Percentiles rank a stretch among this genome's conserved stretches.
phyloP scores from a whole-genome alignment of 2,329 filamentous ascomycete genomes.

The Aspergillus ruber region DNA sequence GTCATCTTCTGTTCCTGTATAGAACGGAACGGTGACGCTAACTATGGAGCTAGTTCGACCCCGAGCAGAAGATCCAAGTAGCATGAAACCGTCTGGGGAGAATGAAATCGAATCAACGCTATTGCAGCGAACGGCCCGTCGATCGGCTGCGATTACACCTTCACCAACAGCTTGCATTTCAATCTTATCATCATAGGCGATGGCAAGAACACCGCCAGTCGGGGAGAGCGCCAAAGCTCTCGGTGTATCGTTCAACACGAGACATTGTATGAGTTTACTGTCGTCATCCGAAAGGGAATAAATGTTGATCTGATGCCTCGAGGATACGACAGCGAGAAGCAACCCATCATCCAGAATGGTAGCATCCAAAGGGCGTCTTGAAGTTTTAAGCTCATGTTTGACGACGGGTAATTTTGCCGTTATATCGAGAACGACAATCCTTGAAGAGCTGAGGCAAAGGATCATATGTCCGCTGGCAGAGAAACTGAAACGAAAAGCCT shows the following conservation, averaged over 20 bases:
- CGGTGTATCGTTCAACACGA: slow-evolving; percentile 72
- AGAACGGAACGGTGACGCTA: slow-evolving; percentile 72
- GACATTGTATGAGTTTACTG: slow-evolving; percentile 64
- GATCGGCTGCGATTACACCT: slow-evolving; percentile 57
- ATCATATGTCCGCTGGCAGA: slow-evolving; percentile 69
- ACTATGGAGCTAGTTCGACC: slow-evolving; percentile 63
- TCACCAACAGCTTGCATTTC: slow-evolving; percentile 72
- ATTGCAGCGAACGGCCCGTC: slow-evolving; percentile 71
- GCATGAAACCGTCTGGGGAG: slow-evolving; percentile 69
- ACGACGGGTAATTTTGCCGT: slow-evolving; percentile 55
- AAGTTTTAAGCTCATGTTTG: slow-evolving; percentile 71
- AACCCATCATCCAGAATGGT: slow-evolving; percentile 74
- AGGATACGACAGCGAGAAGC: slow-evolving; percentile 71
- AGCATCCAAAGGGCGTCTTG: slow-evolving; percentile 66
- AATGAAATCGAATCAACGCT: slow-evolving; percentile 68
- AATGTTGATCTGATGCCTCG: slow-evolving; percentile 77
- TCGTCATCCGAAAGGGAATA: slow-evolving; percentile 63
- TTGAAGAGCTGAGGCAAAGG: slow-evolving; percentile 76
- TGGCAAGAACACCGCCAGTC: slow-evolving; percentile 72
- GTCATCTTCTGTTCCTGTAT: slow-evolving; percentile 53
- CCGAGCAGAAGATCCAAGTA: slow-evolving; percentile 67
- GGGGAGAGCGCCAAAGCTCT: slow-evolving; percentile 74
- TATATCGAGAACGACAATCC: slow-evolving; percentile 72
- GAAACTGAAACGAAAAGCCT: slow-evolving; percentile 77
- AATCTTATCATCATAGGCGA: slow-evolving; percentile 81